Evolutionary conservation across 1,284 basidiomycete genomes (phyloP), one percentile per base, ranked within the genome.

Genomic region (Sparassis latifolia): DNA sequence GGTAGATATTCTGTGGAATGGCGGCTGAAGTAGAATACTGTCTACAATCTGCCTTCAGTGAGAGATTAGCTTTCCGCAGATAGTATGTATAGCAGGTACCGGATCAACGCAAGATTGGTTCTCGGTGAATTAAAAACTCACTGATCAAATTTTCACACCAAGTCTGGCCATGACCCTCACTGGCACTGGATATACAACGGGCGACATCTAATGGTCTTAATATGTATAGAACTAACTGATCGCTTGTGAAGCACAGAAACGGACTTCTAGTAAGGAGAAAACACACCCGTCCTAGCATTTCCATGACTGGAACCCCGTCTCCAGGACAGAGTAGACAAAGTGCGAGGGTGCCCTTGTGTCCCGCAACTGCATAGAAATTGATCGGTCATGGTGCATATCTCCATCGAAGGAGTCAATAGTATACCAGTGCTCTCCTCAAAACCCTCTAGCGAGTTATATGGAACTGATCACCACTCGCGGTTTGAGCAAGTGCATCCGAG

Each of bases 211-310:
- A 59, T 91, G 82, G 3, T 90, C 90, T 68, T 93, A 90, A 59
- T 92, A 93, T 3, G 82, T 76, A 65, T 92, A 90, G 58, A 92
- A 89, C 88, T 87, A 58, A 60, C 55, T 60, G 52, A 27, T 7
- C 40, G 10, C 28, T 6, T 9, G 40, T 42, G 10, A 42, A 27
- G 27, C 27, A 6, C 49, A 9, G 10, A 45, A 20, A 46, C 28
- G 4, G 10, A 10, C 30, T 6, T 28, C 12, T 28, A 12, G 45
- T 27, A 43, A 48, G 30, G 44, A 35, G 27, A 40, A 4, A 9
- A 50, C 52, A 51, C 61, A 89, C 88, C 59, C 89, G 75, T 56
- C 90, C 89, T 28, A 92, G 80, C 85, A 92, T 92, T 2, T 84
- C 89, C 2, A 92, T 87, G 2, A 89, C 88, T 0, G 89, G 86